Evolutionary conservation across 495 filamentous ascomycete genomes (phyloP).

Genomic region (Penicillium salamii): DNA sequence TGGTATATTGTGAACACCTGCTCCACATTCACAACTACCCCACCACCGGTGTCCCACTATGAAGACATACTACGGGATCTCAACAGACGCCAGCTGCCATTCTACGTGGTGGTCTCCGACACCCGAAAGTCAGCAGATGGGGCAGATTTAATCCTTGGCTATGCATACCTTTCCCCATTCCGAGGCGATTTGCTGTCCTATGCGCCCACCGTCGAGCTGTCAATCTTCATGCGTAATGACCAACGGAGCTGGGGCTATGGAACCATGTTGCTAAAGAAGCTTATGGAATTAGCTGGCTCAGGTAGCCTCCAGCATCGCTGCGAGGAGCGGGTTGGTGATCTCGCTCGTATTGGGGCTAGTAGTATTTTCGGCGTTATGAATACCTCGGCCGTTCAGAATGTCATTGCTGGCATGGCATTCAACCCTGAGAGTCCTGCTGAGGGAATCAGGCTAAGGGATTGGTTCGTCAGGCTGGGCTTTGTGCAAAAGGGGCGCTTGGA

Average conservation of each 20-base stretch:
- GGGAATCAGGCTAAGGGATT: conserved; percentile 21
- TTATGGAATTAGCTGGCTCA: conserved; percentile 8
- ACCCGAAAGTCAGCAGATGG: conserved; percentile 1
- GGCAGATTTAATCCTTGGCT: conserved; percentile 22
- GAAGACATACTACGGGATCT: conserved; percentile 16
- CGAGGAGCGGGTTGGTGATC: conserved; percentile 5
- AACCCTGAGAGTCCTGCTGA: conserved; percentile 20
- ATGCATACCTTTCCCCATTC: conserved; percentile 25
- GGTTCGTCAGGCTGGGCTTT: conserved; percentile 27
- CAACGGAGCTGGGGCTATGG: conserved; percentile 18
- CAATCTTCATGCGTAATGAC: conserved; percentile 26
- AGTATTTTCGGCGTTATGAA: not conserved
- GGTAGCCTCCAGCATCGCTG: conserved; percentile 3
- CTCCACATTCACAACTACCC: conserved; percentile 22
- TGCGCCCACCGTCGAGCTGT: conserved; percentile 28
- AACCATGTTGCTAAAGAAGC: conserved; percentile 10
- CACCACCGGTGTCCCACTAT: conserved; percentile 17
- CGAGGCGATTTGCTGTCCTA: conserved; percentile 25
- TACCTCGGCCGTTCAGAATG: conserved; percentile 15
- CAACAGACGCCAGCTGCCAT: conserved; percentile 18
- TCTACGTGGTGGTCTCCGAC: conserved; percentile 22
- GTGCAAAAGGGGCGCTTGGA: conserved; percentile 22
- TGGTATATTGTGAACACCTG: conserved; percentile 30
- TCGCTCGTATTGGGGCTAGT: not conserved
- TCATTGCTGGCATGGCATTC: conserved; percentile 29